Evolutionary conservation across 1,139 yeast genomes (phyloP).

Genomic region (Kluyveromyces marxianus): DNA sequence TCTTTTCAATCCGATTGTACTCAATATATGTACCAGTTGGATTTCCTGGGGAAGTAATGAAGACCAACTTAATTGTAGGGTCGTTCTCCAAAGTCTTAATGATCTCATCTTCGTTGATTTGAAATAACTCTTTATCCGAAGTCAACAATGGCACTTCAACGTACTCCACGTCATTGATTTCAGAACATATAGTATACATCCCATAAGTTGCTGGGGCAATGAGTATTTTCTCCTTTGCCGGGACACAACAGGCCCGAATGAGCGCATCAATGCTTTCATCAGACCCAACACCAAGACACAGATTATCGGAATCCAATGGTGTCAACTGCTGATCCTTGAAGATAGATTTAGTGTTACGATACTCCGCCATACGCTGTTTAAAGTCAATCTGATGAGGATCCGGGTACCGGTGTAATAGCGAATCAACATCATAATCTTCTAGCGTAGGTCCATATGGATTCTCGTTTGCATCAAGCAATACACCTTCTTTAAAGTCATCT

Average conservation of each 20-base stretch:
- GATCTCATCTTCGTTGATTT: conserved; percentile 54
- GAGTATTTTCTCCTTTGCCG: conserved; percentile 73
- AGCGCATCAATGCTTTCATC: conserved; percentile 92
- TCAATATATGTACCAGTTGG: conserved; percentile 75
- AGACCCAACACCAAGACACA: conserved; percentile 94
- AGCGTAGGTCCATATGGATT: conserved; percentile 89
- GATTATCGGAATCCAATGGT: conserved; percentile 52
- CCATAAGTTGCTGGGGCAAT: conserved; percentile 96
- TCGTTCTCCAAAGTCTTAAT: conserved; percentile 47
- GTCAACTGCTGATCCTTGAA: conserved; percentile 17
- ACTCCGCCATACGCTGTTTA: conserved; percentile 61
- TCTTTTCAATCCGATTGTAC: conserved; percentile 39
- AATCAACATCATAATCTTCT: conserved; percentile 32
- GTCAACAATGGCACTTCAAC: conserved; percentile 56
- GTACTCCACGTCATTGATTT: conserved; percentile 75
- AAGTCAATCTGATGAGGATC: conserved; percentile 90
- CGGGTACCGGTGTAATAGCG: conserved; percentile 81
- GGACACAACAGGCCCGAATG: conserved; percentile 76
- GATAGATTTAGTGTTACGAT: conserved; percentile 51
- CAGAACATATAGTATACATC: conserved; percentile 89
- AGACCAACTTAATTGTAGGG: conserved; percentile 58
- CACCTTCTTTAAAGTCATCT: conserved; percentile 83
- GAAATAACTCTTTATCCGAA: conserved; percentile 48
- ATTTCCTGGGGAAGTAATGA: conserved; percentile 97
- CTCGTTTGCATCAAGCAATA: conserved; percentile 90